Evolutionary conservation across 345 rosid species (phyloP), one percentile per base, ranked within the genome.

Genomic region (Linum trigynum): DNA sequence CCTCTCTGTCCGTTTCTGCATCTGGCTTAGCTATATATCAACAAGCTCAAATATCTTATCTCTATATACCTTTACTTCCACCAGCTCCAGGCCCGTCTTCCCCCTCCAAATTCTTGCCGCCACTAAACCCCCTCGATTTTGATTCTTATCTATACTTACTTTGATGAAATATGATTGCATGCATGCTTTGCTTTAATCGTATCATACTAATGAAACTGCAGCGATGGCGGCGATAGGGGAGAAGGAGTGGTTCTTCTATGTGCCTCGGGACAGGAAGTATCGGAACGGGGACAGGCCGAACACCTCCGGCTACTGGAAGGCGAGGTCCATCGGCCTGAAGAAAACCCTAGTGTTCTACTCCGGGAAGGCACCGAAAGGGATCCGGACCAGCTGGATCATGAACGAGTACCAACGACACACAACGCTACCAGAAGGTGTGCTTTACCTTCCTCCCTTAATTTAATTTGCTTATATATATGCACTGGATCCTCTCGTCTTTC

Each of bases 321-420:
- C 81, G 15, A 79, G 89, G 42, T 83, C 89, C 0, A 94, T 94
- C 45, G 99, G 99, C 12, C 77, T 90, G 59, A 94, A 94, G 88
- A 94, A 94, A 88, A 94, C 99, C 95, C 95, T 94, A 80, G 97
- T 94, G 67, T 94, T 90, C 87, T 94, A 94, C 77, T 88, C 96
- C 2, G 99, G 99, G 0, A 94, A 90, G 77, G 99, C 99, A 53
- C 99, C 99, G 40, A 94, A 88, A 75, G 99, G 99, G 17, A 82
- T 90, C 70, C 85, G 99, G 43, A 88, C 95, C 60, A 88, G 99
- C 53, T 94, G 99, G 99, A 94, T 94, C 70, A 94, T 94, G 99
- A 94, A 94, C 71, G 99, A 94, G 85, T 94, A 94, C 59, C 92
- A 97, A 90, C 43, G 97, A 94, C 38, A 88, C 97, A 8, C 88